Evolutionary conservation across 805 yeast genomes (phyloP), one percentile per base, ranked within the genome.

Genomic region (Candida lessepsii): DNA sequence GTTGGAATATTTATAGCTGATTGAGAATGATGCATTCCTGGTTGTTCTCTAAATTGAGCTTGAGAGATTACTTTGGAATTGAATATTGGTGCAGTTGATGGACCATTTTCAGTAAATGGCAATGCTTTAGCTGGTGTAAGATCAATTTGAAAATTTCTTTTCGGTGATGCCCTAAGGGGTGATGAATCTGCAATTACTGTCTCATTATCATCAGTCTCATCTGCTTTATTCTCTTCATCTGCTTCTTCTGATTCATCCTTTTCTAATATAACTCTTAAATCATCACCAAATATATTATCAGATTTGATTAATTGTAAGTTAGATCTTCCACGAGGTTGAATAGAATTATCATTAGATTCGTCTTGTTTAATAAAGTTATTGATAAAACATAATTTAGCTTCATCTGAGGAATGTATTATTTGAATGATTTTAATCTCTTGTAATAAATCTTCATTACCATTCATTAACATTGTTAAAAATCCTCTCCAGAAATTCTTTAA

Each of bases 161-260:
- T 36, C 2, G 46, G 48, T 14, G 42, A 39, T 24, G 15, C 32
- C 39, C 56, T 58, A 11, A 47, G 45, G 1, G 74, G 74, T 6
- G 73, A 67, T 2, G 72, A 61, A 33, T 65, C 62, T 1, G 70
- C 73, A 9, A 67, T 33, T 6, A 66, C 69, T 1, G 74, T 68
- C 31, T 60, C 71, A 41, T 65, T 65, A 23, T 68, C 73, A 14
- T 53, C 61, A 11, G 51, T 60, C 1, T 46, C 51, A 2, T 37
- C 41, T 4, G 25, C 18, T 17, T 49, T 42, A 2, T 46, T 40
- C 3, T 25, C 30, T 3, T 16, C 14, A 11, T 21, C 39, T 10
- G 33, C 31, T 7, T 29, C 39, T 16, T 41, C 49, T 7, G 30
- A 36, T 32, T 41, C 47, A 17, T 23, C 29, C n/a, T 34, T 25